These are phyloP conservation scores for Albophoma yamanashiensis DNA, from an alignment of 2,329 filamentous ascomycete genomes.

Conservation along the genomic window DNA sequence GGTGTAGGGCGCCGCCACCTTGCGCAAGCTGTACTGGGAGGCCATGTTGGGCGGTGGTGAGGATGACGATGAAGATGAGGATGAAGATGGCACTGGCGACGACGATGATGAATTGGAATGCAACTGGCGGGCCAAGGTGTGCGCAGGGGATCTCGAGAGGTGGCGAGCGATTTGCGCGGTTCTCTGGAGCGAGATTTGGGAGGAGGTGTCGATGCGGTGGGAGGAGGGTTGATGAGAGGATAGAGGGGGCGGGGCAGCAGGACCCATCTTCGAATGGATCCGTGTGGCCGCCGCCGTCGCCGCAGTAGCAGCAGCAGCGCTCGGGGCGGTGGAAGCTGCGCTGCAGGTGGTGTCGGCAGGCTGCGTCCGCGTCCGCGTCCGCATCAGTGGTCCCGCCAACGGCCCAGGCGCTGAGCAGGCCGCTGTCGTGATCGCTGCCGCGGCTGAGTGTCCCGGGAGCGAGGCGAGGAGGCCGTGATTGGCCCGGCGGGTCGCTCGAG, in stretches of 20 bases:
- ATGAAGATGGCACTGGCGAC: slow-evolving; percentile 11
- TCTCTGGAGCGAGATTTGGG: slow-evolving; percentile 36
- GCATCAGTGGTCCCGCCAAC: background rate
- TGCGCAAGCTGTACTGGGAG: slow-evolving; percentile 66
- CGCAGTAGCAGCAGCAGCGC: too few species aligned
- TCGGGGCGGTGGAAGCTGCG: background rate
- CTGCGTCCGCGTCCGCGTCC: background rate
- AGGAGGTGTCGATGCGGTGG: slow-evolving; percentile 10
- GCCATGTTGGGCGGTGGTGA: slow-evolving; percentile 33
- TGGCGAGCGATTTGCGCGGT: slow-evolving; percentile 46
- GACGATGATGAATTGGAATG: background rate
- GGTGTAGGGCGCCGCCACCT: slow-evolving; percentile 83
- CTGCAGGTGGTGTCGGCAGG: background rate
- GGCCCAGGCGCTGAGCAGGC: background rate
- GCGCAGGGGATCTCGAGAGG: slow-evolving; percentile 22
- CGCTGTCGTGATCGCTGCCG: background rate
- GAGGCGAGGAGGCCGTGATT: slow-evolving; percentile 4
- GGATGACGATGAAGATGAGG: slow-evolving; percentile 6
- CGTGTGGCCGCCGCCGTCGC: slow-evolving; percentile 1
- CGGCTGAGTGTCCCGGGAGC: background rate
- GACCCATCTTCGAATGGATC: slow-evolving; percentile 15
- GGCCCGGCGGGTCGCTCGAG: slow-evolving; percentile 2
- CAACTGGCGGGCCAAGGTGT: background rate
- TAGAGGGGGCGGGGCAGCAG: slow-evolving; percentile 28
- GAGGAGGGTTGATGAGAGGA: slow-evolving; percentile 9